Percentiles rank a stretch among this genome's conserved stretches.
phyloP scores from a whole-genome alignment of 768 basidiomycete species.

The Ephemerocybe angulata region DNA sequence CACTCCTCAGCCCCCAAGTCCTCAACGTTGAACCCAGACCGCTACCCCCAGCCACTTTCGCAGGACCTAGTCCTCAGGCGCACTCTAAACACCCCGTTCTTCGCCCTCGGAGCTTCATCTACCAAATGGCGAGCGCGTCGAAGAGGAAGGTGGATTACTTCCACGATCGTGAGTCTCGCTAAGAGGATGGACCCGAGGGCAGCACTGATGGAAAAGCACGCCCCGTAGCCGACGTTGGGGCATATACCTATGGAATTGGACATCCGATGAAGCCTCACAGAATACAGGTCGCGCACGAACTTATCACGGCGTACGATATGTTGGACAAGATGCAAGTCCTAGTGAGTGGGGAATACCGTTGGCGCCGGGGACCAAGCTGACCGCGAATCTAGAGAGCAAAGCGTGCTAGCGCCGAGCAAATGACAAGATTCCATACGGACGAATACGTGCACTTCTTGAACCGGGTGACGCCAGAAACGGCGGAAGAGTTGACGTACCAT shows the following conservation, averaged over 20 bases:
- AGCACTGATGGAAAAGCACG: neutral
- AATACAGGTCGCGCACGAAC: conserved; percentile 89
- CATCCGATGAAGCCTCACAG: conserved; percentile 97
- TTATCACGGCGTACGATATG: conserved; percentile 89
- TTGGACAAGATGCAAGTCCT: conserved; percentile 92
- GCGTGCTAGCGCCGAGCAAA: conserved; percentile 65
- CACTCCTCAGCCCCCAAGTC: too few species aligned
- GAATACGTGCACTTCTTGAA: conserved; percentile 94
- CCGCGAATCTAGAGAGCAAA: conserved; percentile 52
- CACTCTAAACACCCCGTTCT: too few species aligned
- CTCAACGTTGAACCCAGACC: too few species aligned
- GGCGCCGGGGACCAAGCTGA: neutral
- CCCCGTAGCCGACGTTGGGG: conserved; percentile 59
- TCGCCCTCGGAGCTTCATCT: too few species aligned
- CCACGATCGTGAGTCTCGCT: conserved; percentile 63
- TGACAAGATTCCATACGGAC: conserved; percentile 97
- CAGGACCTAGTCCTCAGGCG: too few species aligned
- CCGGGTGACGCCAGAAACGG: conserved; percentile 88
- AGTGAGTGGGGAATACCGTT: conserved; percentile 42
- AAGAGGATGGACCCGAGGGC: neutral
- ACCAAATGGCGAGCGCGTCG: conserved; percentile 42
- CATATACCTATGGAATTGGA: conserved; percentile 78
- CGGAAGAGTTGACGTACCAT: conserved; percentile 77
- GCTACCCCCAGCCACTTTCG: too few species aligned
- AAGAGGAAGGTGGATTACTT: conserved; percentile 76